Evolutionary conservation across 495 filamentous ascomycete genomes (phyloP).

Genomic region (Aspergillus leporis): DNA sequence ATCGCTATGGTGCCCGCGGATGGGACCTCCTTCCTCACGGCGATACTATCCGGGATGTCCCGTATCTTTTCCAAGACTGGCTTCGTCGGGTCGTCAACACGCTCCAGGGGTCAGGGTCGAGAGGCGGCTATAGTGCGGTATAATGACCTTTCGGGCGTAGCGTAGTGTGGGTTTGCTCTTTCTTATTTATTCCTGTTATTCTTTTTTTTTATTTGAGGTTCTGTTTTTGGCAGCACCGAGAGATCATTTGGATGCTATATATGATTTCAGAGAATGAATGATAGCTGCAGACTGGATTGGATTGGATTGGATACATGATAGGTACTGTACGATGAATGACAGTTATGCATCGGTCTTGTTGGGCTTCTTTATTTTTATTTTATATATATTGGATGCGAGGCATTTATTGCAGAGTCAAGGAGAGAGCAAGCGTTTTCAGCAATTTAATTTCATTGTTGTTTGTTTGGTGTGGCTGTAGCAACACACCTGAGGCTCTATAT

Average conservation of each 20-base stretch:
- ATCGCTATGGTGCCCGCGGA: constrained; percentile 88
- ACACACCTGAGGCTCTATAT: too few species aligned
- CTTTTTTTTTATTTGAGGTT: neutral
- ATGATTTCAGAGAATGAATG: neutral
- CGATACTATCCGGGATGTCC: constrained; percentile 87
- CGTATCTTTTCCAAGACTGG: constrained; percentile 92
- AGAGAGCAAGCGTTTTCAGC: too few species aligned
- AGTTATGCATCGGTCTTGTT: neutral
- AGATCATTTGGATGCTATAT: neutral
- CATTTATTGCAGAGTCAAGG: too few species aligned
- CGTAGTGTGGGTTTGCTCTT: neutral
- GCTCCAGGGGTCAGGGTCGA: constrained; percentile 72
- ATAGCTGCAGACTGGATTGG: neutral
- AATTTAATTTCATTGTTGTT: too few species aligned
- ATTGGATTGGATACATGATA: neutral
- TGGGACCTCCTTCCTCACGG: constrained; percentile 95
- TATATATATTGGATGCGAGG: neutral
- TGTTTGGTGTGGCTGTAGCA: too few species aligned
- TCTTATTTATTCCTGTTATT: neutral
- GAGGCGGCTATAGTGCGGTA: constrained; percentile 94
- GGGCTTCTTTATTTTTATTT: neutral
- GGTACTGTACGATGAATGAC: constrained; percentile 1
- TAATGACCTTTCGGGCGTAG: constrained; percentile 33
- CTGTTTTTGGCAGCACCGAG: neutral
- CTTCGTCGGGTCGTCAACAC: constrained; percentile 73